Evolutionary conservation across 2,329 filamentous ascomycete genomes (phyloP).

Genomic region (Cladosporium halotolerans): DNA sequence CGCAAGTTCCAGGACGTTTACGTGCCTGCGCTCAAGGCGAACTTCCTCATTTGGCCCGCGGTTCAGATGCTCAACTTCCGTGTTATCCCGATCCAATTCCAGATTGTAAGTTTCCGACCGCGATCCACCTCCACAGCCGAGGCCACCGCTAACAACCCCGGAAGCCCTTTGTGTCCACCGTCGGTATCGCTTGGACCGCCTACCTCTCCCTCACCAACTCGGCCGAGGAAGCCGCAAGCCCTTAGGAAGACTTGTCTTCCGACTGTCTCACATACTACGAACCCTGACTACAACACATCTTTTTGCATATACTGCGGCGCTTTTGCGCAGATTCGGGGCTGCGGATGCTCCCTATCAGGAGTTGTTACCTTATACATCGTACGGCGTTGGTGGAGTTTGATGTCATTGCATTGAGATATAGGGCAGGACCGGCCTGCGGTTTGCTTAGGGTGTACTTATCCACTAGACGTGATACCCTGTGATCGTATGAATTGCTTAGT

Average conservation of each 20-base stretch:
- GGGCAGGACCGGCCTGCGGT: not conserved
- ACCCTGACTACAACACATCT: not conserved
- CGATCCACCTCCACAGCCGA: conserved; percentile 3
- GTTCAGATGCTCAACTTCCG: conserved; percentile 97
- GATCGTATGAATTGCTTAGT: conserved; percentile 2
- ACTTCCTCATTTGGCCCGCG: conserved; percentile 89
- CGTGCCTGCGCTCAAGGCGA: conserved; percentile 87
- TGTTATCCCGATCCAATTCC: conserved; percentile 88
- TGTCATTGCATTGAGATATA: not conserved
- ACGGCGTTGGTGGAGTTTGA: conserved; percentile 2
- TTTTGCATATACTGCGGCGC: not conserved
- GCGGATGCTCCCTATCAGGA: not conserved
- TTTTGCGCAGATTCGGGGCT: too few relatives aligned
- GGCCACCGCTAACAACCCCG: conserved; percentile 3
- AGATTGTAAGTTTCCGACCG: conserved; percentile 64
- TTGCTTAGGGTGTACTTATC: not conserved
- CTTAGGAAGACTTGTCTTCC: conserved; percentile 18
- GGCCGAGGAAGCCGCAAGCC: conserved; percentile 56
- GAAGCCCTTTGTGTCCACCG: conserved; percentile 88
- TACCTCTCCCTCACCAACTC: conserved; percentile 91
- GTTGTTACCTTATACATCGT: not conserved
- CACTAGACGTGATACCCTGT: conserved; percentile 7
- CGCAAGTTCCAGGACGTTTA: conserved; percentile 93
- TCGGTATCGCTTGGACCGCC: conserved; percentile 96
- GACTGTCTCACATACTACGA: not conserved